Evolutionary conservation across 2,329 filamentous ascomycete species (phyloP).

Genomic region (Truncatella angustata): DNA sequence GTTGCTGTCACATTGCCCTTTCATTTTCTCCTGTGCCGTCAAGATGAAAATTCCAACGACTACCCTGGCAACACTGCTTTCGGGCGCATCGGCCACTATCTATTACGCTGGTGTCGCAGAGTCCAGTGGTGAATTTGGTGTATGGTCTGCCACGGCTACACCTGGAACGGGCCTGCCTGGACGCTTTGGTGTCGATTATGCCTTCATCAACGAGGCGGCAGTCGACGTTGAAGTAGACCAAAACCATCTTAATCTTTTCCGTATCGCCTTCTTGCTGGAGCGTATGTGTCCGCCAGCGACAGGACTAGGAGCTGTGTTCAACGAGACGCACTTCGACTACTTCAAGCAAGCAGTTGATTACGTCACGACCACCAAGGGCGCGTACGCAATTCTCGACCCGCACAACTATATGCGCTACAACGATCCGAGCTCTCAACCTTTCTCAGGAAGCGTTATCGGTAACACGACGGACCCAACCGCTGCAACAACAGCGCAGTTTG

Average conservation of each 20-base stretch:
- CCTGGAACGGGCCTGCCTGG: constrained; percentile 45
- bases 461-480: constrained; percentile 41
- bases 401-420: constrained; percentile 57
- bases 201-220: constrained; percentile 44
- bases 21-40: not conserved
- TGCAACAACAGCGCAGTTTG: constrained; percentile 46
- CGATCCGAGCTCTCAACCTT: constrained; percentile 46
- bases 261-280: constrained; percentile 48
- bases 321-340: constrained; percentile 47
- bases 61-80: constrained; percentile 11
- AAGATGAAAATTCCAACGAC: constrained; percentile 22
- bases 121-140: constrained; percentile 46
- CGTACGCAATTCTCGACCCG: constrained; percentile 47
- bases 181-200: constrained; percentile 46
- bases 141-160: constrained; percentile 34
- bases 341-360: constrained; percentile 48
- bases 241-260: constrained; percentile 46
- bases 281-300: constrained; percentile 46
- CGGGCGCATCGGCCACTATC: constrained; percentile 38
- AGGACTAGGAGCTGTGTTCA: constrained; percentile 46
- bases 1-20: too few species aligned
- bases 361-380: constrained; percentile 44
- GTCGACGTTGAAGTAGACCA: constrained; percentile 45
- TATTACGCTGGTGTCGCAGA: constrained; percentile 48
- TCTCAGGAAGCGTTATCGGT: constrained; percentile 47